These are phyloP conservation scores for Ustilago xerochloae DNA, from an alignment of 1,284 basidiomycete genomes.

Conservation along the genomic window DNA sequence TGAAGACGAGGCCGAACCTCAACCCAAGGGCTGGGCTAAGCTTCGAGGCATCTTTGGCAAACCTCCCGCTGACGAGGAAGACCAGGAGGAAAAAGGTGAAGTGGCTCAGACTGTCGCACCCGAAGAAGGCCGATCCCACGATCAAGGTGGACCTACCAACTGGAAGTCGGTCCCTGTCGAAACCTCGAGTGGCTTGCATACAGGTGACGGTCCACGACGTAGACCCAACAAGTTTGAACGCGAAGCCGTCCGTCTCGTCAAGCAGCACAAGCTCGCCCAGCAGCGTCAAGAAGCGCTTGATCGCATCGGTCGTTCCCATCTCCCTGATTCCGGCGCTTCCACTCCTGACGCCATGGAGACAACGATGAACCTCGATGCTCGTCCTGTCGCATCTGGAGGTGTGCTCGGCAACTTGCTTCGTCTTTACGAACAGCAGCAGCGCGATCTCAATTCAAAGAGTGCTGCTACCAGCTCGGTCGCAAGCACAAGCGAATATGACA, in stretches of 20 bases:
- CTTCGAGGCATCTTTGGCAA: conserved; percentile 56
- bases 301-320: conserved; percentile 54
- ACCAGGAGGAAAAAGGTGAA: conserved; percentile 48
- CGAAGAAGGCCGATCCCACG: conserved; percentile 25
- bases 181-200: conserved; percentile 62
- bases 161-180: conserved; percentile 64
- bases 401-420: conserved; percentile 66
- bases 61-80: conserved; percentile 31
- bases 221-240: conserved; percentile 61
- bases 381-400: conserved; percentile 56
- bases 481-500: conserved; percentile 34
- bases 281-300: conserved; percentile 46
- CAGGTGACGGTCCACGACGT: conserved; percentile 50
- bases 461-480: conserved; percentile 44
- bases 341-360: conserved; percentile 64
- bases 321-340: conserved; percentile 54
- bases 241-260: conserved; percentile 60
- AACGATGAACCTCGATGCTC: conserved; percentile 58
- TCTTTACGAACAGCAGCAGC: conserved; percentile 65
- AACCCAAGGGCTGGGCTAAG: conserved; percentile 61
- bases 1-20: conserved; percentile 18
- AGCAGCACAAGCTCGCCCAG: conserved; percentile 55
- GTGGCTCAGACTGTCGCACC: conserved; percentile 7
- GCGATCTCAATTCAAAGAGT: conserved; percentile 33
- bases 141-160: conserved; percentile 63